A percentile compares a stretch with the other conserved stretches of the same genome.
Evolutionary conservation across 2,329 filamentous ascomycete genomes (phyloP).

Genomic region (Trichothecium sympodiale): DNA sequence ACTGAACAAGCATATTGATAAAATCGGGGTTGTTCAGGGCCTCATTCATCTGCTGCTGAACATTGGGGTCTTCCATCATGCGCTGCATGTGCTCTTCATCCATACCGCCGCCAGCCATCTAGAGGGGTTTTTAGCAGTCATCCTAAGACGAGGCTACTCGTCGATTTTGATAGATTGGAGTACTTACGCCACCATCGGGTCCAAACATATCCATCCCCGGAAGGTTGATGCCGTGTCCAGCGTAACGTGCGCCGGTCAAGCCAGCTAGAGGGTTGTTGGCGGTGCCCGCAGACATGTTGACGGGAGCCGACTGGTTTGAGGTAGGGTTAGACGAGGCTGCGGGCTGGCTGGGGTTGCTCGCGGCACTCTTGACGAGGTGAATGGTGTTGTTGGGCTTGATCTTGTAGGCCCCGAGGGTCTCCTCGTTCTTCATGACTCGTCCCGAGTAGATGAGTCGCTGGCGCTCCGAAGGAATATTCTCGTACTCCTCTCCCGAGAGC

Average conservation of each 20-base stretch:
- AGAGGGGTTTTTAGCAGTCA: neutral
- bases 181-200: constrained; percentile 81
- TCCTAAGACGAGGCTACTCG: too few species aligned
- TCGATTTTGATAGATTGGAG: constrained; percentile 1
- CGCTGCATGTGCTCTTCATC: constrained; percentile 68
- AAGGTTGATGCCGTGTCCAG: constrained; percentile 72
- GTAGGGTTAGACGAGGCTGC: constrained; percentile 28
- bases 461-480: constrained; percentile 76
- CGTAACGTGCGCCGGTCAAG: constrained; percentile 85
- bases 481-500: constrained; percentile 69
- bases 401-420: constrained; percentile 77
- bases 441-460: constrained; percentile 97
- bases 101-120: constrained; percentile 26
- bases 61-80: constrained; percentile 81
- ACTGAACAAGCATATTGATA: constrained; percentile 87
- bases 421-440: constrained; percentile 89
- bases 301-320: constrained; percentile 36
- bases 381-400: constrained; percentile 94
- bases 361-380: constrained; percentile 91
- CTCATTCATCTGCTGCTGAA: constrained; percentile 83
- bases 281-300: constrained; percentile 72
- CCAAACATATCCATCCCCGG: constrained; percentile 85
- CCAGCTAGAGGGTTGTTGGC: constrained; percentile 85
- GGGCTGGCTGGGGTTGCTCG: constrained; percentile 57
- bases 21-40: constrained; percentile 92